Conservation (phyloP, 768 basidiomycete species). For the Termitomyces sp. region DNA sequence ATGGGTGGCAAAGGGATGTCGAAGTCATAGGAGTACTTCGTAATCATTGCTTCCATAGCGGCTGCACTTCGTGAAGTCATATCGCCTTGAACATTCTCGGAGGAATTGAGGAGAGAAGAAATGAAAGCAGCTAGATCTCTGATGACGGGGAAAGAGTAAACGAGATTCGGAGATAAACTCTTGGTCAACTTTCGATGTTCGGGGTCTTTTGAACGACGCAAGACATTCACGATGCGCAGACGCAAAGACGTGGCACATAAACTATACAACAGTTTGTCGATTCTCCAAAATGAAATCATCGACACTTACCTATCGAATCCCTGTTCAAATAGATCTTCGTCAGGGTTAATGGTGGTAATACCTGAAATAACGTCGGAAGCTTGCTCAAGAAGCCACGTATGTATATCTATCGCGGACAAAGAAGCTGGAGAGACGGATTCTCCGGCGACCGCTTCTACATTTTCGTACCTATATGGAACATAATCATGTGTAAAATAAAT, state of each 20-base stretch:
- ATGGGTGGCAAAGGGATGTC: not conserved
- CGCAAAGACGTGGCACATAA: constrained; percentile 4
- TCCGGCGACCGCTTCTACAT: not conserved
- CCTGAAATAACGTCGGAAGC: not conserved
- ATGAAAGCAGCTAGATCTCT: constrained; percentile 7
- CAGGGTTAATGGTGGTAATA: not conserved
- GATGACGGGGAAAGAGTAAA: constrained; percentile 39
- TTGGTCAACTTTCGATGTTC: constrained; percentile 7
- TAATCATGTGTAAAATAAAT: not conserved
- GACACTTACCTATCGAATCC: constrained; percentile 4
- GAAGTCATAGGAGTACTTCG: constrained; percentile 24
- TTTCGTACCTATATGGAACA: not conserved
- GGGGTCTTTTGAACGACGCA: not conserved
- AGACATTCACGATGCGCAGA: not conserved
- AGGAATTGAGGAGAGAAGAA: not conserved
- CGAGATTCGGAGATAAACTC: constrained; percentile 27
- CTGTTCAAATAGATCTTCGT: constrained; percentile 2
- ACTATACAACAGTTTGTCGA: not conserved
- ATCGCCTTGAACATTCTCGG: not conserved
- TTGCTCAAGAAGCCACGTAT: constrained; percentile 4
- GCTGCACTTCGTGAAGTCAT: not conserved
- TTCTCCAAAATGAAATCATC: no score
- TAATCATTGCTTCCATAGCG: constrained; percentile 29
- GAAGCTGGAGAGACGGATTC: not conserved
- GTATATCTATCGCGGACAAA: not conserved